Percentiles rank a stretch among this genome's conserved stretches.
Conservation (phyloP, 2,329 filamentous ascomycete species). For the Didymella lethalis region DNA sequence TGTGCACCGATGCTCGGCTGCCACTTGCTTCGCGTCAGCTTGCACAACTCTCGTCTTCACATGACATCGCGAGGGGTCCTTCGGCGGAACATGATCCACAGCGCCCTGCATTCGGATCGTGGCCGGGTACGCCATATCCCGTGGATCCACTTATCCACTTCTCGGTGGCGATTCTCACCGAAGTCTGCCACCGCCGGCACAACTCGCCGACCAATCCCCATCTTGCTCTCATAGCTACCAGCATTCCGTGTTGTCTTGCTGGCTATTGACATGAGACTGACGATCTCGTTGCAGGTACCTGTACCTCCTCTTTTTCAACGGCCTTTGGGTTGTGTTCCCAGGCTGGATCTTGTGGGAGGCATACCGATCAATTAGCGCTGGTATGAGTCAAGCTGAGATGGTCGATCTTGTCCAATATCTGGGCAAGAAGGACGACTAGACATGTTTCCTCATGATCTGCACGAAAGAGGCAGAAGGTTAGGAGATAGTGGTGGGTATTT, state of each 20-base stretch:
- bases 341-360: slow-evolving; percentile 64
- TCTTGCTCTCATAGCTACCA: background rate
- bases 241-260: background rate
- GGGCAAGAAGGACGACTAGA: slow-evolving; percentile 41
- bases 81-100: background rate
- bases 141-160: slow-evolving; percentile 11
- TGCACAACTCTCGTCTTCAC: slow-evolving; percentile 1
- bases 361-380: slow-evolving; percentile 54
- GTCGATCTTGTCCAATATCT: slow-evolving; percentile 50
- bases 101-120: slow-evolving; percentile 11
- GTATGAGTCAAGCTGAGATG: slow-evolving; percentile 49
- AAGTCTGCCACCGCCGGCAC: background rate
- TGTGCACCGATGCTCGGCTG: slow-evolving; percentile 5
- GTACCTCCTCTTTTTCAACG: slow-evolving; percentile 71
- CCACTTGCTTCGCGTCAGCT: slow-evolving; percentile 2
- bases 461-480: background rate
- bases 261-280: background rate
- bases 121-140: slow-evolving; percentile 5
- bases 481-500: background rate
- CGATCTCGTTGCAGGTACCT: slow-evolving; percentile 57
- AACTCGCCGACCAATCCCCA: background rate
- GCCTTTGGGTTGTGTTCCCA: slow-evolving; percentile 67
- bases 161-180: slow-evolving; percentile 22
- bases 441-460: too few relatives aligned
- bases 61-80: background rate